These are phyloP conservation scores for Helotiales sp. DNA, from an alignment of 2,329 filamentous ascomycete species.

Conservation along the genomic window DNA sequence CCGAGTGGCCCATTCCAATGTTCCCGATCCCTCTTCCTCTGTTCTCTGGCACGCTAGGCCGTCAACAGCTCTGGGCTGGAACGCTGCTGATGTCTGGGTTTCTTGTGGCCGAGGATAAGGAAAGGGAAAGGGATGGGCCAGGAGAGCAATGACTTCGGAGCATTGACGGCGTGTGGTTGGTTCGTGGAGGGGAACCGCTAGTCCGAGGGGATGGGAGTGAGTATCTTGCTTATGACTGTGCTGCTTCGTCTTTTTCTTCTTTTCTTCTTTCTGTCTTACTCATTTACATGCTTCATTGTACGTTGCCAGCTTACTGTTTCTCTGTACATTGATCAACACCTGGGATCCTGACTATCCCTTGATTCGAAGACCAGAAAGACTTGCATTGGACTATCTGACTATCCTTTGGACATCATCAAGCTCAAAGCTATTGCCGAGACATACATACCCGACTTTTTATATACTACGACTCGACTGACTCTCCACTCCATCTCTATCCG, in stretches of 20 bases:
- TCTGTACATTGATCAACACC: not conserved
- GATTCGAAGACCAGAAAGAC: constrained; percentile 5
- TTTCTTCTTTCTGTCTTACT: not conserved
- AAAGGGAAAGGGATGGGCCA: not conserved
- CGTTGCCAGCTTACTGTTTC: not conserved
- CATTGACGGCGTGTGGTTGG: no score
- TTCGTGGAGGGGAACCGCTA: constrained; percentile 23
- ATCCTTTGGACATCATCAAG: not conserved
- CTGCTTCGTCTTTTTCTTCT: constrained; percentile 17
- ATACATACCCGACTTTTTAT: not conserved
- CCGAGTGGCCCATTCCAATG: constrained; percentile 16
- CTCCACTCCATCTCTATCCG: constrained; percentile 29
- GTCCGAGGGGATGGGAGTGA: constrained; percentile 13
- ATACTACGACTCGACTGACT: constrained; percentile 3
- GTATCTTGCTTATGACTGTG: constrained; percentile 28
- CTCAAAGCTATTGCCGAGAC: not conserved
- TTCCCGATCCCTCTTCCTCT: constrained; percentile 3
- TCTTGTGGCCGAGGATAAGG: constrained; percentile 18
- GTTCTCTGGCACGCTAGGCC: not conserved
- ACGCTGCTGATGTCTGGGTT: constrained; percentile 1
- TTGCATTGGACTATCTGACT: not conserved
- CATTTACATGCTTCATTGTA: not conserved
- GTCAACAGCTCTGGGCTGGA: constrained; percentile 10
- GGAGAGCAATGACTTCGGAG: no score
- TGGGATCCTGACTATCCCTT: not conserved